Percentiles rank a stretch among this genome's conserved stretches.
phyloP scores from a whole-genome alignment of 1,284 basidiomycete genomes.

The Meripilus lineatus region DNA sequence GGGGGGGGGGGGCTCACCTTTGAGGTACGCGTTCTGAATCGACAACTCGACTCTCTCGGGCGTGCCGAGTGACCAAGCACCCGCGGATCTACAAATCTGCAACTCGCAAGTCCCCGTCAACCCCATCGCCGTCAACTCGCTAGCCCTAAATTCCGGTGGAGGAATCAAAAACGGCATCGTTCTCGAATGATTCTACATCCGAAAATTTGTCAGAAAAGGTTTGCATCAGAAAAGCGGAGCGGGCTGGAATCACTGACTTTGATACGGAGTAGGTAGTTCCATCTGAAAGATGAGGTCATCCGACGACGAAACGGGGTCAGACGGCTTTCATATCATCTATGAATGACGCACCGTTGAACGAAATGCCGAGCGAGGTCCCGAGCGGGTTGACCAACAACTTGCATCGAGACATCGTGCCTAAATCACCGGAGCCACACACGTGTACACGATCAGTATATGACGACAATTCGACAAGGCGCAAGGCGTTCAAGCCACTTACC shows the following conservation, averaged over 20 bases:
- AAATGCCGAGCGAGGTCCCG: constrained; percentile 96
- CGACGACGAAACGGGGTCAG: too few species aligned
- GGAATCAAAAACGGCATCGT: constrained; percentile 94
- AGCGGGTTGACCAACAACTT: constrained; percentile 95
- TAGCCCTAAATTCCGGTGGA: constrained; percentile 86
- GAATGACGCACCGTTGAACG: constrained; percentile 67
- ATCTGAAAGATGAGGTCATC: constrained; percentile 40
- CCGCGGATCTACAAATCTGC: constrained; percentile 94
- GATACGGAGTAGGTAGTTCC: constrained; percentile 89
- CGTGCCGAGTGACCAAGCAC: constrained; percentile 96
- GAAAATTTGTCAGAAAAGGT: neutral
- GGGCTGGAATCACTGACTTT: constrained; percentile 50
- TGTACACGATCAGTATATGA: neutral
- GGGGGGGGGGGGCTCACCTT: constrained; percentile 58
- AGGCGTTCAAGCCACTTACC: constrained; percentile 68
- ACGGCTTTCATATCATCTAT: constrained; percentile 1
- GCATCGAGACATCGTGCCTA: constrained; percentile 95
- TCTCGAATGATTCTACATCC: constrained; percentile 78
- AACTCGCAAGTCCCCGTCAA: constrained; percentile 96
- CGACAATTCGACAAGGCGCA: neutral
- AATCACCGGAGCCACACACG: neutral
- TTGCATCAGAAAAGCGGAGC: neutral
- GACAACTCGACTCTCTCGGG: constrained; percentile 84
- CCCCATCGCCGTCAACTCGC: constrained; percentile 77
- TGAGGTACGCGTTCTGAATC: constrained; percentile 92